Percentiles rank a stretch among this genome's conserved stretches.
phyloP scores from a whole-genome alignment of 345 rosid species.

The Gossypium anomalum region DNA sequence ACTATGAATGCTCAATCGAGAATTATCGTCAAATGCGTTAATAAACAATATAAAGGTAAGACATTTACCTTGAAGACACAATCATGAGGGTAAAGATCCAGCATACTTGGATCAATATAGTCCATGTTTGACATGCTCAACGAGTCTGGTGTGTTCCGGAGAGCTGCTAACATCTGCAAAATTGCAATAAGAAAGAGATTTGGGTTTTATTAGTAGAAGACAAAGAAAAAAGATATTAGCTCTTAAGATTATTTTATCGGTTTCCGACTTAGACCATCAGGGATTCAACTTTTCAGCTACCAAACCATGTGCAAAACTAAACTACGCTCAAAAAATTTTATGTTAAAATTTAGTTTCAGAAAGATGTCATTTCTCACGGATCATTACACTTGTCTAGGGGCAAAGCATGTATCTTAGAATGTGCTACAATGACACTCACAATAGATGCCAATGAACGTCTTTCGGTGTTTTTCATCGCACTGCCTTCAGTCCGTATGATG shows the following conservation, averaged over 20 bases:
- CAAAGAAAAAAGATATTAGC: neutral
- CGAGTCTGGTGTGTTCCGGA: constrained; percentile 66
- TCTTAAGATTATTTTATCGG: neutral
- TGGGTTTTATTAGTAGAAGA: neutral
- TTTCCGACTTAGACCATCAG: neutral
- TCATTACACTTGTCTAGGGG: neutral
- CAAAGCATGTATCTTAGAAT: neutral
- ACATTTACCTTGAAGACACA: constrained; percentile 79
- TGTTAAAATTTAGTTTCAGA: too few relatives aligned
- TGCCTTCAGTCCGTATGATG: constrained; percentile 61
- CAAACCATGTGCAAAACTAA: too few relatives aligned
- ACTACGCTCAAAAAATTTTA: too few relatives aligned
- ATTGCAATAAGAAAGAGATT: neutral
- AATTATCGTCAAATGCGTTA: neutral
- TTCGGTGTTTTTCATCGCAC: constrained; percentile 54
- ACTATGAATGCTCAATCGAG: neutral
- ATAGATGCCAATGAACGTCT: constrained; percentile 80
- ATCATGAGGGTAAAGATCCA: constrained; percentile 90
- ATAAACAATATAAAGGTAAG: neutral
- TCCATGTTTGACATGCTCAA: constrained; percentile 68
- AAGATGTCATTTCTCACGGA: neutral
- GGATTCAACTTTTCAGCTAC: too few relatives aligned
- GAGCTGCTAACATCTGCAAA: constrained; percentile 75
- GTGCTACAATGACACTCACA: constrained; percentile 43
- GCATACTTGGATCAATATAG: constrained; percentile 66